Base-by-base conservation (phyloP, 2,329 filamentous ascomycete species). In the Hypoxylon sp. region DNA sequence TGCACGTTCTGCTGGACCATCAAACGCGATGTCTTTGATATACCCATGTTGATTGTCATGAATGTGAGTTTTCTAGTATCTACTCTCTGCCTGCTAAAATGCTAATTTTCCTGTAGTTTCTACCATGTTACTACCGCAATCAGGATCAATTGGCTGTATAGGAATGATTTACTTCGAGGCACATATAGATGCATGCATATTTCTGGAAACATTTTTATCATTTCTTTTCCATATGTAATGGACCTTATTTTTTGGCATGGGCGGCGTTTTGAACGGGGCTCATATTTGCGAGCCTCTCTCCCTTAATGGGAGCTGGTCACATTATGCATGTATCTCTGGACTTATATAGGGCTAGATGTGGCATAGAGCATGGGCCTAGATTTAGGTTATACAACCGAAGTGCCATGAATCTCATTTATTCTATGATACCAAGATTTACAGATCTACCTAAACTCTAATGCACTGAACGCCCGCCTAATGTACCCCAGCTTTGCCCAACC, bases 1-100 rank as follows among this genome's bases (percentile, higher is more conserved):
- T 98, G 94, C 83, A 94, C 92, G 75, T 97, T 97, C 82, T 97
- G 93, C 83, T 98, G 95, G 94, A 95, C 93, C 70, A 94, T 98
- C 69, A 97, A 97, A 83, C 87, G 95, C 70, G 96, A 99, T 80
- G 93, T 96, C 44, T 98, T 98, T 82, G 95, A 98, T 82, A 97
- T 98, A 80, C 96, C 96, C 21, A 97, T 98, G 93, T 86, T 98
- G 83, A 97, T 98, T 80, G 93, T 98, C 77, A 95, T 98, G 85
- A 98, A 98, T 83, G 96, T 98, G 80, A 91, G 94, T 91, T 51
- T 3, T 37, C 31, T 24, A 32, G 5, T 19, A 8, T 21, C 31
- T 27, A 58, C 11, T 13, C 17, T 27, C 6, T 10, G 11, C 17
- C 29, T 31, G 15, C 17, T 3, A 7, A 24, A 17, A 51, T 55